A percentile compares a stretch with the other conserved stretches of the same genome.
Conservation (phyloP, 352 stramenopile genomes). For the Lagenidium giganteum region DNA sequence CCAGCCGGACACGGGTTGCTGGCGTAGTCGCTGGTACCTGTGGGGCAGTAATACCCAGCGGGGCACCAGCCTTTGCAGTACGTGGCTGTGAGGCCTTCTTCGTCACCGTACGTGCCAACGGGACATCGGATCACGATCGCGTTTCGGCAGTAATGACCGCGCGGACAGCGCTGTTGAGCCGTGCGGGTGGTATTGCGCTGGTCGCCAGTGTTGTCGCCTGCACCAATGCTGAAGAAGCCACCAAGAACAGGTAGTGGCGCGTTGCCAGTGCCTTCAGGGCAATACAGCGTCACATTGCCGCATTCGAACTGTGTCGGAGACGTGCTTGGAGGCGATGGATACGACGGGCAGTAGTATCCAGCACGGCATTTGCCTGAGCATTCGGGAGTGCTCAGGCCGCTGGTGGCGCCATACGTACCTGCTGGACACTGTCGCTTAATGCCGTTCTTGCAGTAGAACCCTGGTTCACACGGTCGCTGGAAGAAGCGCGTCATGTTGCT, state of each 20-base stretch:
- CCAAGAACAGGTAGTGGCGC: constrained; percentile 27
- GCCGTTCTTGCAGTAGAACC: constrained; percentile 70
- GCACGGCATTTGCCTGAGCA: constrained; percentile 62
- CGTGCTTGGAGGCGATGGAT: constrained; percentile 34
- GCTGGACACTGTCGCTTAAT: constrained; percentile 65
- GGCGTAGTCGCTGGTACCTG: constrained; percentile 40
- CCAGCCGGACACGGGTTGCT: constrained; percentile 31
- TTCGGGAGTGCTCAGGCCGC: constrained; percentile 22
- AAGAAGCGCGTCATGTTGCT: constrained; percentile 53
- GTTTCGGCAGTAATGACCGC: constrained; percentile 65
- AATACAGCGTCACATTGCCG: constrained; percentile 45
- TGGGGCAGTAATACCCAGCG: constrained; percentile 60
- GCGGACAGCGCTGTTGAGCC: constrained; percentile 39
- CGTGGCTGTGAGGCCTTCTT: constrained; percentile 33
- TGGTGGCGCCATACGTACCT: constrained; percentile 59
- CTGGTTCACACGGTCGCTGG: constrained; percentile 59
- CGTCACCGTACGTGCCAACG: constrained; percentile 54
- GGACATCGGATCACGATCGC: constrained; percentile 67
- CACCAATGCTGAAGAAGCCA: constrained; percentile 50
- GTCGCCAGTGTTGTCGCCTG: constrained; percentile 26
- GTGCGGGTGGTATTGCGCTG: constrained; percentile 49
- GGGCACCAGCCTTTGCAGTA: constrained; percentile 67
- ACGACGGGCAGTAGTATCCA: constrained; percentile 72
- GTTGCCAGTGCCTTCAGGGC: constrained; percentile 48
- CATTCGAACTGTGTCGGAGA: constrained; percentile 41